These are phyloP conservation scores for Pseudocercospora eumusae DNA, from an alignment of 2,329 filamentous ascomycete species.

Conservation along the genomic window DNA sequence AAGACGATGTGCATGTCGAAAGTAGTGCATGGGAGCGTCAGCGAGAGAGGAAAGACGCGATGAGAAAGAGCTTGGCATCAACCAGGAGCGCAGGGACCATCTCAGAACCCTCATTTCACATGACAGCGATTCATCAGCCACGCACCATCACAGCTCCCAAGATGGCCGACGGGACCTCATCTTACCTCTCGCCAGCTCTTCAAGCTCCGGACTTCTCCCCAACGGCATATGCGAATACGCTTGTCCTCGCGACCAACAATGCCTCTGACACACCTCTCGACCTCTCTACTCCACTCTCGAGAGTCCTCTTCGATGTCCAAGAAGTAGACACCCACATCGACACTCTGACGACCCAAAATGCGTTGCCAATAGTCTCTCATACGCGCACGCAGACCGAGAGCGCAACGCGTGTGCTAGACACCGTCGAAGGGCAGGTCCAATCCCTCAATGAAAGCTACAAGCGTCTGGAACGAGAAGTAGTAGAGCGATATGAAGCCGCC, in stretches of 20 bases:
- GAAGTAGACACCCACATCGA: conserved; percentile 97
- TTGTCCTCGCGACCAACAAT: conserved; percentile 90
- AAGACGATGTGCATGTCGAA: too few species aligned
- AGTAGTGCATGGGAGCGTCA: too few species aligned
- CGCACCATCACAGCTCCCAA: not conserved
- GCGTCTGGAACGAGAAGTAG: conserved; percentile 81
- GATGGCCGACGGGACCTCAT: conserved; percentile 16
- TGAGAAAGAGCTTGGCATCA: not conserved
- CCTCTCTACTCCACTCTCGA: conserved; percentile 87
- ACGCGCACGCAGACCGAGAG: conserved; percentile 73
- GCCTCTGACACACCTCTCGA: conserved; percentile 85
- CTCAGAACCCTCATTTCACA: not conserved
- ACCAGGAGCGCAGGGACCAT: not conserved
- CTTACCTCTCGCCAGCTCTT: conserved; percentile 20
- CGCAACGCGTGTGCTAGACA: conserved; percentile 69
- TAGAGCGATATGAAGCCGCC: conserved; percentile 80
- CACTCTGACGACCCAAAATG: conserved; percentile 78
- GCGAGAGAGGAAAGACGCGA: too few species aligned
- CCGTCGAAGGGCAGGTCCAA: conserved; percentile 77
- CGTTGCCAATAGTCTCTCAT: conserved; percentile 76
- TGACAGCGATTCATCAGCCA: not conserved
- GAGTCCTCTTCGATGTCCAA: conserved; percentile 93
- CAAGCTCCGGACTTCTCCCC: conserved; percentile 66
- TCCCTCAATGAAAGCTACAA: conserved; percentile 82
- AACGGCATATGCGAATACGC: conserved; percentile 78